Evolutionary conservation across 768 basidiomycete genomes (phyloP), one percentile per base, ranked within the genome.

Genomic region (Dioszegia aurantiaca): DNA sequence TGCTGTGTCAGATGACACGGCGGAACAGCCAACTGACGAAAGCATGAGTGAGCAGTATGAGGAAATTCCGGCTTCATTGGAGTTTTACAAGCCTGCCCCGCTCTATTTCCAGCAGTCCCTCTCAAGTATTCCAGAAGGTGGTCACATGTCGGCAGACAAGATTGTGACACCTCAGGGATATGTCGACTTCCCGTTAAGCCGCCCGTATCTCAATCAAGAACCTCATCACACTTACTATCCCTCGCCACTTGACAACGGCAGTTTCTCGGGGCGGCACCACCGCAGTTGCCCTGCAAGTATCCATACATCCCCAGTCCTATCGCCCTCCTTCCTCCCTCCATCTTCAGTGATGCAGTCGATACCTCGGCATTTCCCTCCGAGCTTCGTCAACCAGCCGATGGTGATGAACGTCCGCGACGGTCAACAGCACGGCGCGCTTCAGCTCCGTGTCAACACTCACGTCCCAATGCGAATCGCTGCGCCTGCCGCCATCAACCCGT

Each of bases 261-360:
- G 51, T 26, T 53, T 48, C 28, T 30, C 48, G 11, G 17, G 14
- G 10, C 26, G 53, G 12, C 23, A 24, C 23, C 52, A 55, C 46
- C 55, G 28, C 14, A 48, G 44, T n/a, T 61, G 60, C 56, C 60
- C 60, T 3, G 55, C 60, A 17, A 56, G 54, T 43, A 56, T 61
- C 31, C 60, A 61, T 23, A 44, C 59, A 6, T 55, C 53, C 2
- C 59, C 59, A 26, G 47, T 61, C 21, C 55, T 19, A 2, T 19
- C 43, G 16, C 12, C 19, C 16, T 8, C 11, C 12, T 31, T 41
- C n/a, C 43, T 55, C 9, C 26, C n/a, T n/a, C n/a, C n/a, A n/a
- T n/a, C n/a, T n/a, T n/a, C n/a, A n/a, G n/a, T n/a, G n/a, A n/a
- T n/a, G n/a, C n/a, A n/a, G n/a, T n/a, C 39, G 12, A 17, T 17